These are phyloP conservation scores for Peronospora destructor DNA, from an alignment of 352 stramenopile species.

Conservation along the genomic window DNA sequence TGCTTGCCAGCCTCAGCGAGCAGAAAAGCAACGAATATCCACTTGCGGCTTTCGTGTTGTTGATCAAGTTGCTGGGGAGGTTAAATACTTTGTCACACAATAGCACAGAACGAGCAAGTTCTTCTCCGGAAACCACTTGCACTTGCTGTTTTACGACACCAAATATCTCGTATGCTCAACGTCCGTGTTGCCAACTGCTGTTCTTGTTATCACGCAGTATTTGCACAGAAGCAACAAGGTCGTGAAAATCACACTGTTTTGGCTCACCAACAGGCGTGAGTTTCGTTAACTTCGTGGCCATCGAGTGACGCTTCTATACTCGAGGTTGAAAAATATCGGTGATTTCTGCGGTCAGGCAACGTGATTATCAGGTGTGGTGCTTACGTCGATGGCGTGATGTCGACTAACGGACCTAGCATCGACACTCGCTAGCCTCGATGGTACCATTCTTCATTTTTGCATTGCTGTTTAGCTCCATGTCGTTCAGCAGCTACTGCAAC, in stretches of 20 bases:
- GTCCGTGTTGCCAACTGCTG: conserved; percentile 18
- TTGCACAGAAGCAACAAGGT: conserved; percentile 19
- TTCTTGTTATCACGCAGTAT: conserved; percentile 10
- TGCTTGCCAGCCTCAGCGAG: conserved; percentile 21
- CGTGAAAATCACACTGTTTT: conserved; percentile 11
- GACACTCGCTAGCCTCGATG: too few species aligned
- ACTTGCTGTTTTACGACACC: conserved; percentile 21
- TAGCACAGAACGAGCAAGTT: conserved; percentile 11
- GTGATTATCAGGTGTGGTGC: conserved; percentile 1
- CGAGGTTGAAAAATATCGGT: not conserved
- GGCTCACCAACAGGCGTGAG: conserved; percentile 6
- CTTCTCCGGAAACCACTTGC: conserved; percentile 17
- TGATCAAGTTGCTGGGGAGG: conserved; percentile 10
- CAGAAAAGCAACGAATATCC: conserved; percentile 22
- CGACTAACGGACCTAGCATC: too few species aligned
- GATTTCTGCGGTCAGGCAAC: not conserved
- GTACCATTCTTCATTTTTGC: too few species aligned
- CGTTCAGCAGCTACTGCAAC: too few species aligned
- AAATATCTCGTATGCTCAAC: conserved; percentile 13
- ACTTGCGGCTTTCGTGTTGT: conserved; percentile 10
- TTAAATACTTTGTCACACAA: conserved; percentile 5
- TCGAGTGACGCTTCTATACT: not conserved
- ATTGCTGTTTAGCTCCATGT: too few species aligned
- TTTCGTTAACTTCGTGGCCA: not conserved
- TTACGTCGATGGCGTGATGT: not conserved